Percentiles rank a stretch among this genome's conserved stretches.
phyloP scores from a whole-genome alignment of 2,329 filamentous ascomycete genomes.

The Orbilia javanica region DNA sequence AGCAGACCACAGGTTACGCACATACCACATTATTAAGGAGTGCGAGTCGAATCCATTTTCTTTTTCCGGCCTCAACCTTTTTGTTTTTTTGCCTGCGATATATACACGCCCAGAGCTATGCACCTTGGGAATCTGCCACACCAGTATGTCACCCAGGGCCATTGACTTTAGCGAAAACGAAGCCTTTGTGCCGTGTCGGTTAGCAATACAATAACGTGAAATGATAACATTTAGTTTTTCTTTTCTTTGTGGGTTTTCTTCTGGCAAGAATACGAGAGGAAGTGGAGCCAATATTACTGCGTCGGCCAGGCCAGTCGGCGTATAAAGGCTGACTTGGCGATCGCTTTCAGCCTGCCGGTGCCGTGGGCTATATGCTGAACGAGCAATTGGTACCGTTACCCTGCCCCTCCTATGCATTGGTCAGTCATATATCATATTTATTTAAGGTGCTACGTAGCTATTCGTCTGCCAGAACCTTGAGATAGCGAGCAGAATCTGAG shows the following conservation, averaged over 20 bases:
- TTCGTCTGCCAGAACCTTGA: not conserved
- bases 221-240: slow-evolving; percentile 31
- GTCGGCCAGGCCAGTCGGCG: slow-evolving; percentile 8
- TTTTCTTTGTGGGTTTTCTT: not conserved
- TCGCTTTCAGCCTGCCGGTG: slow-evolving; percentile 23
- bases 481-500: slow-evolving; percentile 12
- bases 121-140: slow-evolving; percentile 27
- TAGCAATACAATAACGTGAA: slow-evolving; percentile 48
- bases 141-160: slow-evolving; percentile 17
- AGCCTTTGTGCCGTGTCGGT: slow-evolving; percentile 56
- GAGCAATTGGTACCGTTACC: slow-evolving; percentile 13
- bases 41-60: slow-evolving; percentile 1
- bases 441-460: not conserved
- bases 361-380: not conserved
- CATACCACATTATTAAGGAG: slow-evolving; percentile 19
- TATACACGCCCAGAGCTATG: slow-evolving; percentile 10
- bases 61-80: slow-evolving; percentile 19
- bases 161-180: slow-evolving; percentile 57
- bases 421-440: slow-evolving; percentile 12
- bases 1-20: slow-evolving; percentile 21
- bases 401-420: slow-evolving; percentile 8
- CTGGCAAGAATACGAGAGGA: slow-evolving; percentile 50
- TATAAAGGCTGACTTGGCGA: slow-evolving; percentile 24
- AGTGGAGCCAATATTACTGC: slow-evolving; percentile 46
- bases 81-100: too few species aligned